phyloP scores from a whole-genome alignment of 1,284 basidiomycete species.

The Leccinum angustisporum region DNA sequence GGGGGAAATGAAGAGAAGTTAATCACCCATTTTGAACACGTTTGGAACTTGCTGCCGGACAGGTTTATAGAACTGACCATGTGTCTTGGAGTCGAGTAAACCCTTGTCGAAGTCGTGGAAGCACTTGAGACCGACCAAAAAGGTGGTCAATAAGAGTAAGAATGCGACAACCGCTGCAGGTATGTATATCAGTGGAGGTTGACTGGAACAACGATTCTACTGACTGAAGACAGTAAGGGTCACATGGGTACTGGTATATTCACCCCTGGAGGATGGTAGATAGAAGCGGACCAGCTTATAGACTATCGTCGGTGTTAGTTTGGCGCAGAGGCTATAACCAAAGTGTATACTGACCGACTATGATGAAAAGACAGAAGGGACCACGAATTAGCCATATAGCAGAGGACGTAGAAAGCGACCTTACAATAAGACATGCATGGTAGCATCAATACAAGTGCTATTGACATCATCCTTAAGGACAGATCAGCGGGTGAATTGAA shows the following conservation, averaged over 20 bases:
- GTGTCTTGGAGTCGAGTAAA: conserved; percentile 64
- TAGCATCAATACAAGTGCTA: conserved; percentile 71
- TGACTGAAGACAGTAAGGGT: conserved; percentile 80
- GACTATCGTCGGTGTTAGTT: conserved; percentile 42
- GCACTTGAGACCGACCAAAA: conserved; percentile 72
- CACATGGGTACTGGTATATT: conserved; percentile 67
- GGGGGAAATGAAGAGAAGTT: conserved; percentile 17
- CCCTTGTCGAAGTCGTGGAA: conserved; percentile 80
- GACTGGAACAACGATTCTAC: conserved; percentile 29
- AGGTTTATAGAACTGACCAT: conserved; percentile 58
- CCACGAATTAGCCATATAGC: conserved; percentile 15
- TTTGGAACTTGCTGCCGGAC: conserved; percentile 30
- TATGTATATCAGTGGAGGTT: conserved; percentile 1
- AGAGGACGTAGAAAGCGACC: conserved; percentile 27
- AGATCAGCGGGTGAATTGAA: conserved; percentile 3
- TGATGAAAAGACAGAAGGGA: background rate
- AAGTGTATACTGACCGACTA: conserved; percentile 41
- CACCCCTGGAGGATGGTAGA: conserved; percentile 48
- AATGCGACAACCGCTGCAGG: conserved; percentile 70
- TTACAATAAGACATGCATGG: conserved; percentile 73
- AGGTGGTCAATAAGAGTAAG: conserved; percentile 67
- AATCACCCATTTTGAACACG: conserved; percentile 37
- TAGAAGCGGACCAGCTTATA: conserved; percentile 83
- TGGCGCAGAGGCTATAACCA: background rate
- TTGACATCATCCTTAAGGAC: conserved; percentile 56